phyloP scores from a whole-genome alignment of 495 filamentous ascomycete species.

The Saxophila tyrrhenica region DNA sequence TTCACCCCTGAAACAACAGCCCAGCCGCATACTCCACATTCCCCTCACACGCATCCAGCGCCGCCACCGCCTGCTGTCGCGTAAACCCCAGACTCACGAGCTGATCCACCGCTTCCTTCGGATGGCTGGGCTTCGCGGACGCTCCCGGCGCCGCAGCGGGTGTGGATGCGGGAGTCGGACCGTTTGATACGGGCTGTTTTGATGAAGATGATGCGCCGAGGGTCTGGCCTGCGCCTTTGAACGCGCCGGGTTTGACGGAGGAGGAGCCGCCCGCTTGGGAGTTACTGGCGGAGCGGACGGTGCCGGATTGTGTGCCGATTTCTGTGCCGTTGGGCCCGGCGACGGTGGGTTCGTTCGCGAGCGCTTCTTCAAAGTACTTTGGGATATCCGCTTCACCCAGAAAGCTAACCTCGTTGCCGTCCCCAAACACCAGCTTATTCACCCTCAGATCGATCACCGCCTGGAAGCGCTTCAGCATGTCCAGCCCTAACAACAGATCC shows the following conservation, averaged over 20 bases:
- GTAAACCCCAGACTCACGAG: constrained; percentile 71
- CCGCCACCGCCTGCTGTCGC: constrained; percentile 62
- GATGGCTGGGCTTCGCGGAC: not conserved
- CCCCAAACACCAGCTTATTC: constrained; percentile 64
- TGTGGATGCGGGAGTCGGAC: not conserved
- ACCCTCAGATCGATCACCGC: constrained; percentile 78
- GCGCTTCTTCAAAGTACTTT: constrained; percentile 58
- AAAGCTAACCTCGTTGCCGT: constrained; percentile 77
- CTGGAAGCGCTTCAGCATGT: constrained; percentile 93
- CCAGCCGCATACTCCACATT: constrained; percentile 79
- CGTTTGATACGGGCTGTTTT: constrained; percentile 1
- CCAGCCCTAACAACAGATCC: constrained; percentile 85
- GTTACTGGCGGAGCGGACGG: constrained; percentile 49
- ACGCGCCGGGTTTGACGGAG: constrained; percentile 6
- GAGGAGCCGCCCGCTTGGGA: constrained; percentile 28
- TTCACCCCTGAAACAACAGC: constrained; percentile 60
- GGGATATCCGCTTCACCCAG: constrained; percentile 89
- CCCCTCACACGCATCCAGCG: constrained; percentile 72
- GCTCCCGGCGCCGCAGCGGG: not conserved
- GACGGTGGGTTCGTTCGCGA: constrained; percentile 71
- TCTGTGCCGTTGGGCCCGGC: constrained; percentile 75
- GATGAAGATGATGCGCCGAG: constrained; percentile 1
- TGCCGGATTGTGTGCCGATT: constrained; percentile 75
- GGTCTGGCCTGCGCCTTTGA: constrained; percentile 13
- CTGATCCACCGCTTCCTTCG: constrained; percentile 50